phyloP scores from a whole-genome alignment of 768 basidiomycete species.

The Hydnum rufescens region DNA sequence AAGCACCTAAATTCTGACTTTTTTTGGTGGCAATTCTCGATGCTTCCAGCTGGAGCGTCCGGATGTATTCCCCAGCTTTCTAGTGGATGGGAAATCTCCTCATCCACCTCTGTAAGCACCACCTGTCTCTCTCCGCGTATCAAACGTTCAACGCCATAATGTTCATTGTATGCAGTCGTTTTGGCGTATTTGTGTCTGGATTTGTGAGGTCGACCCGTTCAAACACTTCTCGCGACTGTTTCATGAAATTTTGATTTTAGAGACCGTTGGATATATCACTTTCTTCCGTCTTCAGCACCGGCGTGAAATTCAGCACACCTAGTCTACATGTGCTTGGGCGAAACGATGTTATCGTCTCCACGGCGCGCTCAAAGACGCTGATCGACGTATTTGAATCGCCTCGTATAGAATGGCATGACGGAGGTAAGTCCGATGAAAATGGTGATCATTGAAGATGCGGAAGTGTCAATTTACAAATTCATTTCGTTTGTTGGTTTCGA shows the following conservation, averaged over 20 bases:
- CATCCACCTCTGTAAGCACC: constrained; percentile 68
- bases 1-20: no score
- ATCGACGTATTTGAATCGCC: constrained; percentile 33
- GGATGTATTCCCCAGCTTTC: constrained; percentile 33
- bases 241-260: background rate
- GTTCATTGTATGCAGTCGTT: constrained; percentile 29
- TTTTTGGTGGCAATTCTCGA: constrained; percentile 1
- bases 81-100: no score
- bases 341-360: constrained; percentile 52
- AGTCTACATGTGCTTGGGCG: constrained; percentile 64
- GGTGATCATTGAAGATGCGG: background rate
- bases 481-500: no score
- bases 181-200: constrained; percentile 59
- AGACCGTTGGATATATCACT: background rate
- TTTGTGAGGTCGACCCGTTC: constrained; percentile 26
- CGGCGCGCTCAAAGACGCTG: constrained; percentile 42
- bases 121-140: no score
- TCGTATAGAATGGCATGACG: constrained; percentile 58
- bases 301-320: constrained; percentile 32
- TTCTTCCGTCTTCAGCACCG: constrained; percentile 28
- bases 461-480: background rate
- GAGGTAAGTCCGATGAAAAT: no score
- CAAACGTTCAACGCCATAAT: no score
- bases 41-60: constrained; percentile 32
- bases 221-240: constrained; percentile 17